Base-by-base conservation (phyloP, 1,284 basidiomycete genomes). In the Stygiomarasmius scandens region DNA sequence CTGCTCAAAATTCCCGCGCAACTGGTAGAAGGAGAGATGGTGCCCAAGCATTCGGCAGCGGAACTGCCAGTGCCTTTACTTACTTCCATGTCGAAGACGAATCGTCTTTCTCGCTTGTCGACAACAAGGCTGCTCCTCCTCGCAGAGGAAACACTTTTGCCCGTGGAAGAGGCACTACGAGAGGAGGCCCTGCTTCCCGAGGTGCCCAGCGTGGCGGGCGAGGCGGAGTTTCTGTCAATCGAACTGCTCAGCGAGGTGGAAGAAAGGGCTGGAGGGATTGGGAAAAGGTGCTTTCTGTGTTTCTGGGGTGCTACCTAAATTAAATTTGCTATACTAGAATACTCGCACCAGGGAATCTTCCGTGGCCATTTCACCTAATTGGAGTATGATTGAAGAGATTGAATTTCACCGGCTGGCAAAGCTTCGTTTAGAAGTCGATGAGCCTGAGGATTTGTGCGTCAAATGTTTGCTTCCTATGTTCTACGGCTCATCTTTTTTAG, bases 61-160 rank as follows among this genome's bases (percentile, higher is more conserved):
- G 90, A 24, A 89, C 90, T 60, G 88, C 89, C 25, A 96, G 89
- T 68, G 94, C 95, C n/a, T 98, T 98, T 71, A 93, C 95, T 25
- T 98, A 98, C 77, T 96, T 96, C 80, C 96, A 98, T 76, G 95
- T 93, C 63, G n/a, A n/a, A n/a, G n/a, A n/a, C n/a, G n/a, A n/a
- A n/a, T n/a, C n/a, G 29, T 93, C 89, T 58, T 99, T 99, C 85
- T 96, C 93, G 46, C 82, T 99, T 52, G 97, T 99, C 55, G 96
- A 98, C 72, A 95, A 89, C 73, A 93, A 91, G 73, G 68, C 86
- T 51, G 77, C 82, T 49, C 77, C 84, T 47, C 79, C 85, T 44
- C 84, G 89, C 66, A 79, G 87, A 58, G 87, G 89, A 45, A 80
- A 82, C 54, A 75, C 74, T 4, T 89, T 89, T 64, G 71, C 72